Conservation (phyloP, 2,329 filamentous ascomycete genomes). For the Rhinocladiella mackenziei region DNA sequence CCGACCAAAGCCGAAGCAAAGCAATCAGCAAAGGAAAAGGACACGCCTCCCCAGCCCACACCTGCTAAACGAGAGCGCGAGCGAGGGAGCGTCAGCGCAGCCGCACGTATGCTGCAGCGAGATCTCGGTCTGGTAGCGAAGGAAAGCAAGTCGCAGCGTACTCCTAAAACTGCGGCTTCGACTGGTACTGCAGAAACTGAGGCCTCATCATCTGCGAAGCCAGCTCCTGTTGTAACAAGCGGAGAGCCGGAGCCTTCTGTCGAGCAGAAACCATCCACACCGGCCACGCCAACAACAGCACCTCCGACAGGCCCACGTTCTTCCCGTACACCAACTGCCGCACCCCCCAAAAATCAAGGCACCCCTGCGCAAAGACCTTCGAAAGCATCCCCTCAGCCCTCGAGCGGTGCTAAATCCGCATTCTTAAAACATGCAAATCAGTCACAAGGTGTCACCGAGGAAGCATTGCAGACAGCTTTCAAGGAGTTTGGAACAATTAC, state of each 20-base stretch:
- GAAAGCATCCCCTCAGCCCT: slow-evolving; percentile 35
- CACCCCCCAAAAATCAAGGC: slow-evolving; percentile 16
- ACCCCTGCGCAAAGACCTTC: slow-evolving; percentile 10
- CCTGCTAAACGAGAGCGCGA: slow-evolving; percentile 50
- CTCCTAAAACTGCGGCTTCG: slow-evolving; percentile 7
- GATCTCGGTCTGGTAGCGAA: slow-evolving; percentile 52
- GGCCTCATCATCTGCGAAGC: slow-evolving; percentile 32
- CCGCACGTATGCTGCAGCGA: slow-evolving; percentile 58
- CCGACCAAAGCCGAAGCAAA: slow-evolving; percentile 36
- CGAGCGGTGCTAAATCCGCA: slow-evolving; percentile 57
- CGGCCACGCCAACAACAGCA: slow-evolving; percentile 14
- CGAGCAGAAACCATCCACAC: slow-evolving; percentile 31
- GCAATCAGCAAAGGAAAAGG: slow-evolving; percentile 29
- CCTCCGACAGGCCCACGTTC: slow-evolving; percentile 28
- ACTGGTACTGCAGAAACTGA: slow-evolving; percentile 19
- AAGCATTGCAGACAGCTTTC: slow-evolving; percentile 70
- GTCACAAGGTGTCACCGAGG: slow-evolving; percentile 86
- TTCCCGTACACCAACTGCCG: slow-evolving; percentile 17
- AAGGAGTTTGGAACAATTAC: slow-evolving; percentile 68
- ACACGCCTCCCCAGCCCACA: slow-evolving; percentile 16
- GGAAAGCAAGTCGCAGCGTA: slow-evolving; percentile 22
- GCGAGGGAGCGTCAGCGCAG: slow-evolving; percentile 50
- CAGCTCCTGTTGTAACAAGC: slow-evolving; percentile 23
- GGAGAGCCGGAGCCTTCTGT: slow-evolving; percentile 31
- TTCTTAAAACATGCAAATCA: slow-evolving; percentile 82